A percentile compares a stretch with the other conserved stretches of the same genome.
phyloP scores from a whole-genome alignment of 306 rosid species.

The Prosopis cineraria region DNA sequence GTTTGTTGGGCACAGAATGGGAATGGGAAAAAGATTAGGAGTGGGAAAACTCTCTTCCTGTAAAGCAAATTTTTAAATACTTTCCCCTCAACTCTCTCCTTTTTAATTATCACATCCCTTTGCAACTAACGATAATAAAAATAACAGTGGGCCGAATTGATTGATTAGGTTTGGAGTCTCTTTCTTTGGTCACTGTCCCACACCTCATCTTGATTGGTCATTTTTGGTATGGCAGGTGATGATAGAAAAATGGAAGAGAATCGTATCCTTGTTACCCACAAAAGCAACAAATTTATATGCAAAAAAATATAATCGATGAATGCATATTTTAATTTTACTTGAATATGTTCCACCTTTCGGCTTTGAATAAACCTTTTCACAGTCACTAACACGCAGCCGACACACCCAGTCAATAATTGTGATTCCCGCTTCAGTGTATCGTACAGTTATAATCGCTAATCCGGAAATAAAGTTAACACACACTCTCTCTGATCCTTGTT shows the following conservation, averaged over 20 bases:
- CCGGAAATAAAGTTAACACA: background rate
- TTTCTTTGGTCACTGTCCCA: background rate
- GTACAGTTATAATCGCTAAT: background rate
- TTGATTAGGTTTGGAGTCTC: constrained; percentile 17
- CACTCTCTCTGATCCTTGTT: background rate
- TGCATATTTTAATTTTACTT: no score
- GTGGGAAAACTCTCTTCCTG: background rate
- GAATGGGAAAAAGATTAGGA: background rate
- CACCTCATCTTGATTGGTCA: constrained; percentile 7
- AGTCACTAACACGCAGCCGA: background rate
- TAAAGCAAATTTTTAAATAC: no score
- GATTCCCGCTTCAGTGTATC: background rate
- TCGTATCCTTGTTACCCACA: background rate
- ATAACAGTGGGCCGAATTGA: background rate
- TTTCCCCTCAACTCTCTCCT: no score
- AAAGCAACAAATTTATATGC: background rate
- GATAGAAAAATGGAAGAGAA: background rate
- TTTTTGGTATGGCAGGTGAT: background rate
- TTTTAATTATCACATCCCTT: no score
- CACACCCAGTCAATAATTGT: background rate
- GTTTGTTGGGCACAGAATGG: background rate
- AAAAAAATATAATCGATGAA: no score
- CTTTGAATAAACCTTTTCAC: background rate
- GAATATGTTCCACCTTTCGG: background rate
- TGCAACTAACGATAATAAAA: no score